Base-by-base conservation (phyloP, 2,329 filamentous ascomycete genomes). In the Cryphonectria parasitica region DNA sequence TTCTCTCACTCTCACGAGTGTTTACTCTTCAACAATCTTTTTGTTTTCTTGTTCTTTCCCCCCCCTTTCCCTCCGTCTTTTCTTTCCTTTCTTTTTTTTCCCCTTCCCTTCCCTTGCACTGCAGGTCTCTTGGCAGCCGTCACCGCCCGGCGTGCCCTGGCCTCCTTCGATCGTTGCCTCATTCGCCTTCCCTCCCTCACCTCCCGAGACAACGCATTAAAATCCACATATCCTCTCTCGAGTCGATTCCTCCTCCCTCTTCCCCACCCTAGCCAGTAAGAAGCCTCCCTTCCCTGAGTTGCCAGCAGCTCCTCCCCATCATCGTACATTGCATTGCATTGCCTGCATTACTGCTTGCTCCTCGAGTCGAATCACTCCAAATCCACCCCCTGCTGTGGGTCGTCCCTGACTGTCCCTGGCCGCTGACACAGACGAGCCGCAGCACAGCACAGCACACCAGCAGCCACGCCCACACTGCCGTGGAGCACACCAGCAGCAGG, bases 401-500 rank as follows among this genome's bases (percentile, higher is more conserved):
- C 63, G 31, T 69, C 54, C 63, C 63, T 49, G 64, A 64, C 36
- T 61, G 58, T 54, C 62, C 62, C 68, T 69, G 63, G 61, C 71
- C 68, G 66, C 71, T 73, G 66, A 74, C 73, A 70, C 68, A 72
- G 19, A 67, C 70, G 70, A 68, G 71, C 68, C 67, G 56, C 70
- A 74, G 73, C 70, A 49, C 45, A 49, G 19, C 45, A 49, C 41
- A 43, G 41, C 41, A 43, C 43, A n/a, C 36, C 36, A 11, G 45
- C 45, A 49, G 17, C 28, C 28, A 34, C 54, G 54, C 54, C 31
- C 58, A 61, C n/a, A 39, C 69, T 68, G 62, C 68, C 34, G 54
- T 63, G 54, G 60, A 68, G 68, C 58, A 69, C 60, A 69, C 41
- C 60, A 69, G 28, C 69, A 71, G 58, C 60, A 69, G n/a, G 65